phyloP scores from a whole-genome alignment of 148 eudicot species.

The Mesembryanthemum crystallinum region DNA sequence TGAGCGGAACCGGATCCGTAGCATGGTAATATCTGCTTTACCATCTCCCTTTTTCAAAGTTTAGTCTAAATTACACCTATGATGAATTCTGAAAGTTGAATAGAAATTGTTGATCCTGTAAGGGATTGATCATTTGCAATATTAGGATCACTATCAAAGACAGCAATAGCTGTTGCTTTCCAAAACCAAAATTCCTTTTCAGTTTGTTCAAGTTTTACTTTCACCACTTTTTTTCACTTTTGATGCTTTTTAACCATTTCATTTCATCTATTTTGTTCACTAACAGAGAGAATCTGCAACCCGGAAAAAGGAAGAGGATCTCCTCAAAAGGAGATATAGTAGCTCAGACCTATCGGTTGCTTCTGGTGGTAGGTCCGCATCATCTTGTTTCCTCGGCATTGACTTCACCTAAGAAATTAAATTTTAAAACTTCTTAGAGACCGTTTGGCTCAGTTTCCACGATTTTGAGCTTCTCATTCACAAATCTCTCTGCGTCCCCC shows the following conservation, averaged over 20 bases:
- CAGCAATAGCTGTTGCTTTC: not conserved
- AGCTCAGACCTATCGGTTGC: conserved; percentile 31
- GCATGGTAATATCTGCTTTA: conserved; percentile 47
- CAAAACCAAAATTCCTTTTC: not conserved
- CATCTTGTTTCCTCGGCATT: conserved; percentile 20
- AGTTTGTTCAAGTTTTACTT: not conserved
- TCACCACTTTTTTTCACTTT: not conserved
- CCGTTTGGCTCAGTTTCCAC: too few relatives aligned
- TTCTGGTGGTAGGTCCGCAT: conserved; percentile 39
- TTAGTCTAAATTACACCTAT: too few relatives aligned
- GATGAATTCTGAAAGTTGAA: not conserved
- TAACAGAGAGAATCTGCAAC: conserved; percentile 78
- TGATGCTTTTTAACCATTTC: not conserved
- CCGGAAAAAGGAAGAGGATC: conserved; percentile 59
- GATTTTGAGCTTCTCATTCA: too few relatives aligned
- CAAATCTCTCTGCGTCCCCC: too few relatives aligned
- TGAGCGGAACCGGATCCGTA: conserved; percentile 59
- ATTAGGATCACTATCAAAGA: not conserved
- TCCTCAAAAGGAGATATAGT: conserved; percentile 32
- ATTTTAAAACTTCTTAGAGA: not conserved
- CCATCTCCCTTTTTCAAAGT: too few relatives aligned
- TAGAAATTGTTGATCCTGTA: not conserved
- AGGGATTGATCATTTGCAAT: not conserved
- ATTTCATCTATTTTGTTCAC: conserved; percentile 8
- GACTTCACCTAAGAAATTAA: not conserved